Evolutionary conservation across 78 protist genomes (phyloP).

Genomic region (Dictyostelium capitatum): DNA sequence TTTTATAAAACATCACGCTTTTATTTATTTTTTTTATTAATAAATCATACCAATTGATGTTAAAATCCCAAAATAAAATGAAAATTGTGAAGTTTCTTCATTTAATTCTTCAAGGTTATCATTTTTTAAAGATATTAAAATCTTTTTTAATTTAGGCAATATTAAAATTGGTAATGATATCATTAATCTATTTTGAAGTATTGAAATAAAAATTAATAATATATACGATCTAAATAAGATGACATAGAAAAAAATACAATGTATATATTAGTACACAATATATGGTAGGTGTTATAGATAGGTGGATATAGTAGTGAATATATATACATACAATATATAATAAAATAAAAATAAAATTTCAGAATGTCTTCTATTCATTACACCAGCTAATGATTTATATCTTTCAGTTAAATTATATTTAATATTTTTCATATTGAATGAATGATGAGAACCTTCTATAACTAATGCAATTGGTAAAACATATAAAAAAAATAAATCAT

Average conservation of each 20-base stretch:
- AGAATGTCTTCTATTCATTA: conserved; percentile 4
- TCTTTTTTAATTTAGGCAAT: conserved; percentile 1
- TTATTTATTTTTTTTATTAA: neutral
- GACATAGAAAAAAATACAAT: neutral
- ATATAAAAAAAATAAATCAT: neutral
- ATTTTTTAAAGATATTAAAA: neutral
- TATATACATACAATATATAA: conserved; percentile 22
- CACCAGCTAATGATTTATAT: neutral
- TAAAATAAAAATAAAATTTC: conserved; percentile 19
- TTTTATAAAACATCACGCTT: too few species aligned
- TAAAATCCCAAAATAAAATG: neutral
- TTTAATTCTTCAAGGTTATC: neutral
- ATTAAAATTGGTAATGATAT: conserved; percentile 13
- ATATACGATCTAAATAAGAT: neutral
- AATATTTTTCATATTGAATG: neutral
- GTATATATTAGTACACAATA: too few species aligned
- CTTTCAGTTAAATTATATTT: neutral
- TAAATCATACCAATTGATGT: conserved; percentile 19
- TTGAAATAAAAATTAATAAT: conserved; percentile 5
- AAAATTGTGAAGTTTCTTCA: conserved; percentile 15
- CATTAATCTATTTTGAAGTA: neutral
- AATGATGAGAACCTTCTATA: neutral
- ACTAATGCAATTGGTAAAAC: conserved; percentile 11
- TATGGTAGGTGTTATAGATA: too few species aligned
- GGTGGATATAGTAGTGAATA: too few species aligned